phyloP scores from a whole-genome alignment of 106 monocot genomes.

The Acorus gramineus region DNA sequence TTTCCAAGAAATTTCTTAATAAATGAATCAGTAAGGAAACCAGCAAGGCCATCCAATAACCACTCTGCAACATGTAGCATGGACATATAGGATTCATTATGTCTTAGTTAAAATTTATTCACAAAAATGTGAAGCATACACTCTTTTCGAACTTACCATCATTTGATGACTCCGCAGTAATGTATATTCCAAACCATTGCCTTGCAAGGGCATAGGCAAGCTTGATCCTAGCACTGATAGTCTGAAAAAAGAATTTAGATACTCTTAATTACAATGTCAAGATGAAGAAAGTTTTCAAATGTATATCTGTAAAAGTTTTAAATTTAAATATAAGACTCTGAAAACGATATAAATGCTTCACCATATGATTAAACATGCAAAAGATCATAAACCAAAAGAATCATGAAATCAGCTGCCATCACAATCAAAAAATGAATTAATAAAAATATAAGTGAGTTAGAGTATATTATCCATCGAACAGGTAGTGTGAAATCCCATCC shows the following conservation, averaged over 20 bases:
- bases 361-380: too few species aligned
- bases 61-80: constrained; percentile 50
- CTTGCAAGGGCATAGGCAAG: constrained; percentile 90
- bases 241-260: constrained; percentile 20
- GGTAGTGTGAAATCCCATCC: too few species aligned
- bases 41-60: constrained; percentile 89
- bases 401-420: too few species aligned
- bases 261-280: too few species aligned
- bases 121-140: background rate
- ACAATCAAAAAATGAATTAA: too few species aligned
- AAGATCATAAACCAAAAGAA: too few species aligned
- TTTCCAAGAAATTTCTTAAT: constrained; percentile 81
- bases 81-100: background rate
- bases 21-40: constrained; percentile 86
- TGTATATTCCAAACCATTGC: constrained; percentile 96
- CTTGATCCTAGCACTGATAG: constrained; percentile 80
- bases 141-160: constrained; percentile 46
- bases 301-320: too few species aligned
- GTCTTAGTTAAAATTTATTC: background rate
- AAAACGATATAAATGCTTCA: too few species aligned
- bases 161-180: constrained; percentile 58
- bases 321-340: too few species aligned
- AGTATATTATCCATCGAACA: too few species aligned
- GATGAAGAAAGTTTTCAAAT: too few species aligned
- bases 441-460: too few species aligned